phyloP scores from a whole-genome alignment of 495 filamentous ascomycete genomes.

The Penicillium samsonianum region DNA sequence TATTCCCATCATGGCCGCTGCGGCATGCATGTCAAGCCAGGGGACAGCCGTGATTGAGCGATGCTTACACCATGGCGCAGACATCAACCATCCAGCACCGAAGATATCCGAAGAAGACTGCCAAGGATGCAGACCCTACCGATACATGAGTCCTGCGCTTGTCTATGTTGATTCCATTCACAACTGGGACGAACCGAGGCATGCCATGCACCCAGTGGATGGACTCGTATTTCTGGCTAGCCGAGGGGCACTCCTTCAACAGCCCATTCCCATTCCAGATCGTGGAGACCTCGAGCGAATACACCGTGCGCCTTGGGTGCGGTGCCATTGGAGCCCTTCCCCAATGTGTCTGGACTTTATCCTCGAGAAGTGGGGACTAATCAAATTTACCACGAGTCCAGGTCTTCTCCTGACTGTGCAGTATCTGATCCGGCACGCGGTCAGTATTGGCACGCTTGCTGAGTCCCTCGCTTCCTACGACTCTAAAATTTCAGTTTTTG shows the following conservation, averaged over 20 bases:
- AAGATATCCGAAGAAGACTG: not conserved
- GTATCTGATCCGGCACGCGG: conserved; percentile 1
- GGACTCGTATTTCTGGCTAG: conserved; percentile 5
- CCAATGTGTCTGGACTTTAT: not conserved
- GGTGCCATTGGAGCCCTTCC: conserved; percentile 2
- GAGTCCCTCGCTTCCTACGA: conserved; percentile 6
- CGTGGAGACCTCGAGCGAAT: not conserved
- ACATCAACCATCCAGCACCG: not conserved
- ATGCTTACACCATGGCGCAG: conserved; percentile 1
- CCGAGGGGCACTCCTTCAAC: conserved; percentile 5
- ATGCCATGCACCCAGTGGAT: not conserved
- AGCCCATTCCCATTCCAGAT: not conserved
- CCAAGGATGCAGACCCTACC: not conserved
- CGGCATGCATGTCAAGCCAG: conserved; percentile 1
- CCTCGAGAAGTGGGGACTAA: conserved; percentile 1
- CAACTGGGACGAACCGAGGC: conserved; percentile 1
- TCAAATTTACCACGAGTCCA: conserved; percentile 1
- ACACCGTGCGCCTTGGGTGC: conserved; percentile 5
- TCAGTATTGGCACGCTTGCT: not conserved
- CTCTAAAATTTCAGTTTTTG: not conserved
- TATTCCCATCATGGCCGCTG: conserved; percentile 6
- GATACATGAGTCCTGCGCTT: conserved; percentile 5
- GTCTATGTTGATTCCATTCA: conserved; percentile 5
- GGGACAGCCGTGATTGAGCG: not conserved
- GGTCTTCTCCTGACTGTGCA: conserved; percentile 3